A percentile compares a stretch with the other conserved stretches of the same genome.
These are phyloP conservation scores for Xylaria sp. DNA, from an alignment of 2,329 filamentous ascomycete genomes.

Conservation along the genomic window DNA sequence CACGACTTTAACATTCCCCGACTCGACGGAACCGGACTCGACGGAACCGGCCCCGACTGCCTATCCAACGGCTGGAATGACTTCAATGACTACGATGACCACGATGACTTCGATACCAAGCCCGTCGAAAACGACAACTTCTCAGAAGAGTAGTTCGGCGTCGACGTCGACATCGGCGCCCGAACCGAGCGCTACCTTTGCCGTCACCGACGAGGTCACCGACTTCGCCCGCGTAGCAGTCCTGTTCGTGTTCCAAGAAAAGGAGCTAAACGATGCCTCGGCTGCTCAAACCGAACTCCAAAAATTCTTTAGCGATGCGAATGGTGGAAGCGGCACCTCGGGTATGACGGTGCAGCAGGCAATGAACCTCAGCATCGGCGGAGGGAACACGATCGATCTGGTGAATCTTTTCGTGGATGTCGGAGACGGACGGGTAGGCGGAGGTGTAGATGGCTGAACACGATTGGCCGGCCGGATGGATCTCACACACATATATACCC, in stretches of 20 bases:
- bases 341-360: slow-evolving; percentile 41
- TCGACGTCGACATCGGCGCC: slow-evolving; percentile 28
- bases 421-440: slow-evolving; percentile 30
- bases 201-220: slow-evolving; percentile 56
- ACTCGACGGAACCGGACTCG: slow-evolving; percentile 21
- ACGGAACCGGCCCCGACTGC: slow-evolving; percentile 27
- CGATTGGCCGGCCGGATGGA: not conserved
- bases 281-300: slow-evolving; percentile 58
- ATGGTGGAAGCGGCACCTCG: slow-evolving; percentile 18
- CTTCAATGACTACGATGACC: slow-evolving; percentile 25
- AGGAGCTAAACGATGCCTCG: slow-evolving; percentile 53
- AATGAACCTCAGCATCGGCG: slow-evolving; percentile 46
- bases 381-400: slow-evolving; percentile 53
- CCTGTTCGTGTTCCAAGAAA: slow-evolving; percentile 62
- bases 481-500: too few species aligned
- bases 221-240: slow-evolving; percentile 68
- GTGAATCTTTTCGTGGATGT: slow-evolving; percentile 49
- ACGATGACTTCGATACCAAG: slow-evolving; percentile 21
- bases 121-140: slow-evolving; percentile 23
- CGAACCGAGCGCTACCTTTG: slow-evolving; percentile 44
- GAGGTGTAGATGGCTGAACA: slow-evolving; percentile 22
- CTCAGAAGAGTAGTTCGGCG: slow-evolving; percentile 14
- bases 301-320: slow-evolving; percentile 53
- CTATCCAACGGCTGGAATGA: slow-evolving; percentile 28
- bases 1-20: slow-evolving; percentile 33